Base-by-base conservation (phyloP, 345 rosid species). In the Gossypium thurberi region DNA sequence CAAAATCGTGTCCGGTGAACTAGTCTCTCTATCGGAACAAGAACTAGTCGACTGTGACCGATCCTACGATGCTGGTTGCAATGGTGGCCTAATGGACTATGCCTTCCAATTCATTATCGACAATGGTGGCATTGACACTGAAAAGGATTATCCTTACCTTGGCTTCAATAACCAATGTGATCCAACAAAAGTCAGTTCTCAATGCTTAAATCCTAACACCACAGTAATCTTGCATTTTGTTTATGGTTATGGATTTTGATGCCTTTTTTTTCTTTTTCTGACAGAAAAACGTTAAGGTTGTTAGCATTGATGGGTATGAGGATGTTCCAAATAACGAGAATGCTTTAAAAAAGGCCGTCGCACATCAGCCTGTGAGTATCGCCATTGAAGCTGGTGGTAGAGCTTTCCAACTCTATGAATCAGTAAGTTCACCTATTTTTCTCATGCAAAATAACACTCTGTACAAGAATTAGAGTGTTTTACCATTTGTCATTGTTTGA, bases 61-160 rank as follows among this genome's bases (percentile, higher is more conserved):
- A 1, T 0, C 80, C 3, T 87, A 90, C 43, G 84, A 94, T 65
- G 82, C 84, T 53, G 98, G 98, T 0, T 94, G 98, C 75, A 84
- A 89, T 25, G 98, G 98, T 4, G 98, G 98, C 75, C 87, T 94
- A 12, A 94, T 94, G 98, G 98, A 94, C 81, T 90, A 94, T 46
- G 98, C 92, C 48, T 94, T 92, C 79, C 88, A 90, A 65, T 94
- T 90, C 88, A 94, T 94, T 43, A 87, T 88, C 9, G 76, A 89
- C 56, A 89, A 89, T 14, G 98, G 98, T 14, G 98, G 98, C 14
- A 82, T 94, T 6, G 92, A 88, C 79, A 77, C 95, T 0, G 98
- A 94, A 33, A 64, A 78, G 47, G 91, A 89, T 73, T 94, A 94
- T 71, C 96, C 98, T 64, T 94, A 94, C 84, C 73, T 50, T 55